Evolutionary conservation across 768 basidiomycete genomes (phyloP), one percentile per base, ranked within the genome.

Genomic region (Clitopilus passeckerianus): DNA sequence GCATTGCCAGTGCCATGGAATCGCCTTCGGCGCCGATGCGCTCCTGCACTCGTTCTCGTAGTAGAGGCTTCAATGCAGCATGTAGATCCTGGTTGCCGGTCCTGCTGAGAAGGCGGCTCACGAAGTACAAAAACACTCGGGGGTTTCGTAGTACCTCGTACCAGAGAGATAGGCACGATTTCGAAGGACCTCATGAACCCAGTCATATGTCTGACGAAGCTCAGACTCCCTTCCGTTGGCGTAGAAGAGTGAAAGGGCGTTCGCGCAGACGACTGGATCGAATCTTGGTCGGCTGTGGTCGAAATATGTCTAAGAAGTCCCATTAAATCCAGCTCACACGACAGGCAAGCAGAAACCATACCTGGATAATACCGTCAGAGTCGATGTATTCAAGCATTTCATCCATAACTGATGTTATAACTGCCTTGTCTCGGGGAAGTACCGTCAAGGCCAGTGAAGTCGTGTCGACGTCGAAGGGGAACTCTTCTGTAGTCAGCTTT

Each of bases 391-490:
- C 67, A 2, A 86, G 74, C 77, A 86, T 86, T 58, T 86, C 81
- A 63, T 85, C 77, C 75, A 86, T 79, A 8, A 85, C 73, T 1
- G 76, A 74, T 34, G 70, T 66, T 1, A 74, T 72, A 10, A 76
- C 63, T 12, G 65, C 68, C 20, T 70, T 67, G 37, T 72, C 69
- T 14, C 65, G 66, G 59, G 69, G 58, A 27, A 75, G 69, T 30
- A 84, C 72, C 1, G 77, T 81, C 24, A 84, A 68, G 15, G 71
- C 84, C 10, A 86, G 57, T 5, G 85, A 83, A 0, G 85, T 86
- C 0, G 84, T 86, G 61, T 86, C 84, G 24, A 85, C 68, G 67
- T 86, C 85, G 60, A 72, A 76, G 0, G 83, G 83, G 62, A 82
- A 84, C 23, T 72, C 69, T 43, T 76, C 74, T 2, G 80, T 82